Evolutionary conservation across 805 yeast species (phyloP), one percentile per base, ranked within the genome.

Genomic region (Schwanniomyces occidentalis): DNA sequence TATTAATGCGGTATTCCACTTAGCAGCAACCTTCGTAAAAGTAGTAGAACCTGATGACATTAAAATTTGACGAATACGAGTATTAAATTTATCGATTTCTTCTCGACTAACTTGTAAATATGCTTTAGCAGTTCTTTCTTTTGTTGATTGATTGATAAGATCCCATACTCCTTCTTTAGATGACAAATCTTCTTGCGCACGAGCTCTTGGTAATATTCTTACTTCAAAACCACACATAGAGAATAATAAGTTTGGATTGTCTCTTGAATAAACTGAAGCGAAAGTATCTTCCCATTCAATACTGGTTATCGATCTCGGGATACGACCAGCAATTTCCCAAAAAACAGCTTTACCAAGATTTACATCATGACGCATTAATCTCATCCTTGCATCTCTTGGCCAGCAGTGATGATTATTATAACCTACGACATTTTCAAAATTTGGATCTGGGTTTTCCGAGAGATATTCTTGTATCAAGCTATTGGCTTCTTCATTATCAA

Each of bases 41-140:
- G 99, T 87, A 0, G 96, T 82, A 0, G 96, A 86, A 0, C 99
- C 99, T 0, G 97, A 84, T 2, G 96, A 82, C 96, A 93, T 86
- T 48, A 93, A 70, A 32, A 93, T 80, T 51, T 91, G 96, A 20
- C 96, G 73, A 24, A 93, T 82, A 35, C 95, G 73, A 53, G 85
- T 85, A 45, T 84, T 80, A 65, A 93, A 93, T 29, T 75, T 75
- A 17, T 80, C 85, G 26, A 93, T 81, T 32, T 84, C 95, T 30
- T 77, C 87, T 28, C 79, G 80, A 0, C 95, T 75, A 0, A 93
- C 98, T 49, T 86, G 85, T 36, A 93, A 65, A 52, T 65, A 87
- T 0, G 97, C 98, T 47, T 80, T 80, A 0, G 96, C 96, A 0
- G 95, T 88, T 34, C 95, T 69, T 49, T 89, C 95, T 54, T 83